phyloP scores from a whole-genome alignment of 805 yeast genomes.

The Saccharomycopsis malanga region DNA sequence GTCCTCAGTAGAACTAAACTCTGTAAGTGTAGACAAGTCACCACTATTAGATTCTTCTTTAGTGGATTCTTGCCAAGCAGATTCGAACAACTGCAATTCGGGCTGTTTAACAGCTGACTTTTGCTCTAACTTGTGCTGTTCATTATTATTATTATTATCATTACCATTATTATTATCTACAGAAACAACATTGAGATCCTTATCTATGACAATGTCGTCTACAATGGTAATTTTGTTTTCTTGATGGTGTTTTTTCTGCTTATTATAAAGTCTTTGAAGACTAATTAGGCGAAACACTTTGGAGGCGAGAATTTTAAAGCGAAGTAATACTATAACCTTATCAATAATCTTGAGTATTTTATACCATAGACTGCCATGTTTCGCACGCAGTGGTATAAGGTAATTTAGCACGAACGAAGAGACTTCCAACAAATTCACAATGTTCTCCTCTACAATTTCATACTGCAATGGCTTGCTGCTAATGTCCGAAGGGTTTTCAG shows the following conservation, averaged over 20 bases:
- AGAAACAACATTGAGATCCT: neutral
- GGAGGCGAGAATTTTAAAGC: slow-evolving; percentile 13
- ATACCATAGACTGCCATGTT: neutral
- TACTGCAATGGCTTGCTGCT: slow-evolving; percentile 3
- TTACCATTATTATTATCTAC: neutral
- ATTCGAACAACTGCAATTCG: slow-evolving; percentile 2
- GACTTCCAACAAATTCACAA: slow-evolving; percentile 17
- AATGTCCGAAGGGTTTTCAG: neutral
- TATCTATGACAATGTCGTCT: neutral
- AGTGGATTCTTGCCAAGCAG: slow-evolving; percentile 1
- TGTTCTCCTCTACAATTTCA: slow-evolving; percentile 14
- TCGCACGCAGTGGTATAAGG: slow-evolving; percentile 3
- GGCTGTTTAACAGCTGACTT: neutral
- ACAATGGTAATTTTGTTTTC: neutral
- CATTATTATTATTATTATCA: neutral
- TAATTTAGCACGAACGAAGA: slow-evolving; percentile 14
- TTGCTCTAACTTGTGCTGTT: neutral
- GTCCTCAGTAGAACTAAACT: slow-evolving; percentile 15
- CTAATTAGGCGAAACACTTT: slow-evolving; percentile 8
- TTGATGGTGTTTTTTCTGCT: neutral
- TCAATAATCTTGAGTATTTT: slow-evolving; percentile 10
- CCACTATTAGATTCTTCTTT: neutral
- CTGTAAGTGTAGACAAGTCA: slow-evolving; percentile 3
- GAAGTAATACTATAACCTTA: slow-evolving; percentile 6
- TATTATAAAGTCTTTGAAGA: neutral